A percentile compares a stretch with the other conserved stretches of the same genome.
phyloP scores from a whole-genome alignment of 306 rosid genomes.

The Rosa multiflora region DNA sequence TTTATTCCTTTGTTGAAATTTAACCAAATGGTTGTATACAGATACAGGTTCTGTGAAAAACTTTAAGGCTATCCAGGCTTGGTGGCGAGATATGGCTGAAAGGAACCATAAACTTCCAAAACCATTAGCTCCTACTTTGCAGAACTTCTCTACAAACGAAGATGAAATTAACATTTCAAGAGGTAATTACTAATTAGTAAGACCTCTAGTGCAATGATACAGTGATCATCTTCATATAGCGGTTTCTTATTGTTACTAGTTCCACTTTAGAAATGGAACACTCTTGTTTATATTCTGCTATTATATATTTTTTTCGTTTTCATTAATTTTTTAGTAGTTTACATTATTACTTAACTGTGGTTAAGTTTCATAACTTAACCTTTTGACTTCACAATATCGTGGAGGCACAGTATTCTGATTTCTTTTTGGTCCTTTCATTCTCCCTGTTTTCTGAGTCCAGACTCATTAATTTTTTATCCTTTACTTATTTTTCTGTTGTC shows the following conservation, averaged over 20 bases:
- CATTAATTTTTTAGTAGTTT: background rate
- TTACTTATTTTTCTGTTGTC: background rate
- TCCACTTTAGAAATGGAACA: background rate
- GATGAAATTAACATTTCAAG: slow-evolving; percentile 26
- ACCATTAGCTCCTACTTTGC: slow-evolving; percentile 36
- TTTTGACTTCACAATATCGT: background rate
- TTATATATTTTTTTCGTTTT: background rate
- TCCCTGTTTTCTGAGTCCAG: background rate
- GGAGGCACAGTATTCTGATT: background rate
- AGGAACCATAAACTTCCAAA: slow-evolving; percentile 42
- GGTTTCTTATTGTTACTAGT: background rate
- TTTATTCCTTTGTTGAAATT: background rate
- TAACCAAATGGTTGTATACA: background rate
- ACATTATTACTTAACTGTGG: background rate
- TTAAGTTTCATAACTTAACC: background rate
- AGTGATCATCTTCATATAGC: too few relatives aligned
- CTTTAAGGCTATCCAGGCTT: slow-evolving; percentile 81
- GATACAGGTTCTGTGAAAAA: slow-evolving; percentile 65
- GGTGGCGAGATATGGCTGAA: slow-evolving; percentile 93
- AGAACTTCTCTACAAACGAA: slow-evolving; percentile 24
- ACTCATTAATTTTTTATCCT: background rate
- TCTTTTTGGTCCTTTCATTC: background rate
- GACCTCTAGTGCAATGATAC: background rate
- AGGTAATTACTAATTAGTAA: slow-evolving; percentile 39
- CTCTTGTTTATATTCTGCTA: background rate